These are phyloP conservation scores for Metarhizium robertsii DNA, from an alignment of 2,329 filamentous ascomycete genomes.

Conservation along the genomic window DNA sequence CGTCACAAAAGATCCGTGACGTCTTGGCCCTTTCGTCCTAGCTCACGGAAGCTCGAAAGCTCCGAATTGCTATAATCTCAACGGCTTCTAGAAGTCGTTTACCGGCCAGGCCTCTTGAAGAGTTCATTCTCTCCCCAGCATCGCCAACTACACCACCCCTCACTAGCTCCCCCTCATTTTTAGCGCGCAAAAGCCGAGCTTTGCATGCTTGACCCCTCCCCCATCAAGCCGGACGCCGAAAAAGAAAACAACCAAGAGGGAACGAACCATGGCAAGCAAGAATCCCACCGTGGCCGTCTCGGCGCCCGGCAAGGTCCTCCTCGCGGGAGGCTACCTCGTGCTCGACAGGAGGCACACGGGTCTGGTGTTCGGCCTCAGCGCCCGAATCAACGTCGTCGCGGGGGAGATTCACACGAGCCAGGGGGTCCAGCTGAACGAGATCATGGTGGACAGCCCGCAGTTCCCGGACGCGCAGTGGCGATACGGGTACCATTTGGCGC, in stretches of 20 bases:
- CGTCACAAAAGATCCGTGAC: neutral
- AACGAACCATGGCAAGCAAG: neutral
- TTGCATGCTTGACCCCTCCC: too few species aligned
- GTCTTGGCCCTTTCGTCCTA: neutral
- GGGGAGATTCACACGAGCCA: slow-evolving; percentile 47
- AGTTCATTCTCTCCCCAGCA: neutral
- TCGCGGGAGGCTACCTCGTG: slow-evolving; percentile 91
- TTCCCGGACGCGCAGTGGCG: slow-evolving; percentile 82
- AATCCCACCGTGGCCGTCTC: slow-evolving; percentile 55
- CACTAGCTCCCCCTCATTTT: too few species aligned
- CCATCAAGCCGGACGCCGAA: too few species aligned
- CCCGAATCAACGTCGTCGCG: slow-evolving; percentile 57
- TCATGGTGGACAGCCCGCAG: slow-evolving; percentile 85
- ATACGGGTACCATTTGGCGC: slow-evolving; percentile 66
- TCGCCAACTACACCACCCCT: neutral
- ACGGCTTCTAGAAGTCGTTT: too few species aligned
- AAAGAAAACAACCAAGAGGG: neutral
- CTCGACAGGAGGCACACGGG: slow-evolving; percentile 81
- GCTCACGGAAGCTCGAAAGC: neutral
- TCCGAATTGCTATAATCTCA: neutral
- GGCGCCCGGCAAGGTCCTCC: slow-evolving; percentile 89
- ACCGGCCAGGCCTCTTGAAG: too few species aligned
- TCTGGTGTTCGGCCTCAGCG: slow-evolving; percentile 57
- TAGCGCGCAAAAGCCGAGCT: neutral
- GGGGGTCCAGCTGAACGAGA: slow-evolving; percentile 58